These are phyloP conservation scores for Leccinum pachyderme DNA, from an alignment of 1,284 basidiomycete genomes.

Conservation along the genomic window DNA sequence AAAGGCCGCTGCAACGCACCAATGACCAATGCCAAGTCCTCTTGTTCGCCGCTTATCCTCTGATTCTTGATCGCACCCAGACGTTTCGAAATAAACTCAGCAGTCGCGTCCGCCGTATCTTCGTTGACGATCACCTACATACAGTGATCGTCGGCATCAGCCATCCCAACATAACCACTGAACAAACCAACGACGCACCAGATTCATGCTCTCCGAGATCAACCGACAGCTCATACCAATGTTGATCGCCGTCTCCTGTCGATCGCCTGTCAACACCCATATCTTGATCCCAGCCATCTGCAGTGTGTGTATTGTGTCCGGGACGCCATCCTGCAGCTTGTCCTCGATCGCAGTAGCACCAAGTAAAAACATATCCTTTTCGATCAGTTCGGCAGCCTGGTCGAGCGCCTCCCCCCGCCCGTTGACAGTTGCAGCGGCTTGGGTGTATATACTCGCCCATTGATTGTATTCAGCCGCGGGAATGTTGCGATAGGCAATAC, in stretches of 20 bases:
- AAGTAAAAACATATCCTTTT: slow-evolving; percentile 88
- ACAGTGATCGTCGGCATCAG: neutral
- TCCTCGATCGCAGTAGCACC: slow-evolving; percentile 99
- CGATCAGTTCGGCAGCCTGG: slow-evolving; percentile 92
- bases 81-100: slow-evolving; percentile 86
- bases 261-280: slow-evolving; percentile 97
- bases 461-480: slow-evolving; percentile 87
- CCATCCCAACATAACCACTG: too few species aligned
- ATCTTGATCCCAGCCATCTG: slow-evolving; percentile 99
- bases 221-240: slow-evolving; percentile 97
- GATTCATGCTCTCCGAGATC: slow-evolving; percentile 98
- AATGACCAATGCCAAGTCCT: slow-evolving; percentile 94
- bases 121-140: slow-evolving; percentile 91
- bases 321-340: slow-evolving; percentile 97
- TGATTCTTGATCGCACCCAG: slow-evolving; percentile 93
- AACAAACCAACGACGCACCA: slow-evolving; percentile 52
- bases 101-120: slow-evolving; percentile 78
- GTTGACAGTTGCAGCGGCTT: slow-evolving; percentile 90
- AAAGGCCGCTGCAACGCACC: slow-evolving; percentile 46
- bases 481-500: slow-evolving; percentile 91
- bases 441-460: slow-evolving; percentile 87
- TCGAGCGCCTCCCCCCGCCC: slow-evolving; percentile 93
- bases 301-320: slow-evolving; percentile 95
- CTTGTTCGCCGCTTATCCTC: slow-evolving; percentile 84
- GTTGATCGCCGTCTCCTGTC: slow-evolving; percentile 99